phyloP scores from a whole-genome alignment of 257 asterid genomes.

The Dorcoceras hygrometricum region DNA sequence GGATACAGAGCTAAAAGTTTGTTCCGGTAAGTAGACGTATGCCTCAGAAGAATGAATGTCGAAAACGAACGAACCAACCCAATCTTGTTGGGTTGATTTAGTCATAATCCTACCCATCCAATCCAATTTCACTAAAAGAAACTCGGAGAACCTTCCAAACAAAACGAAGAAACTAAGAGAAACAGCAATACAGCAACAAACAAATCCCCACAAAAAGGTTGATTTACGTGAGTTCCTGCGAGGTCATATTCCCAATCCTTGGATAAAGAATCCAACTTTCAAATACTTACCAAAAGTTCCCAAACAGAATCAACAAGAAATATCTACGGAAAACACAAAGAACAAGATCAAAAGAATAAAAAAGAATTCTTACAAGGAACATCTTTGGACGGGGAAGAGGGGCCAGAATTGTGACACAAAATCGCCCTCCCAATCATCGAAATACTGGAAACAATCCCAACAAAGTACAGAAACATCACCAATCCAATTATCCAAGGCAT shows the following conservation, averaged over 20 bases:
- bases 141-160: too few relatives aligned
- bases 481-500: constrained; percentile 85
- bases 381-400: constrained; percentile 43
- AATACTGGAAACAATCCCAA: constrained; percentile 65
- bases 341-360: neutral
- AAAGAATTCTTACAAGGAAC: constrained; percentile 30
- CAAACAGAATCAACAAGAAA: neutral
- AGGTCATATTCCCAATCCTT: neutral
- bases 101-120: neutral
- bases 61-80: neutral
- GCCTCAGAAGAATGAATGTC: neutral
- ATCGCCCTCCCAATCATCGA: constrained; percentile 62
- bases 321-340: neutral
- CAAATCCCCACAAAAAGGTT: neutral
- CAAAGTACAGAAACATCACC: constrained; percentile 50
- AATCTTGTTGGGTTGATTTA: neutral
- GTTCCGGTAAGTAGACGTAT: neutral
- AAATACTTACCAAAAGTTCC: neutral
- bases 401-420: constrained; percentile 34
- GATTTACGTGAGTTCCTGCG: neutral
- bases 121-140: neutral
- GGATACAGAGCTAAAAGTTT: too few relatives aligned
- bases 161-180: too few relatives aligned
- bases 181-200: neutral
- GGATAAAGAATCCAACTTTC: neutral